Conservation (phyloP, 345 rosid species). For the Geranium brycei region DNA sequence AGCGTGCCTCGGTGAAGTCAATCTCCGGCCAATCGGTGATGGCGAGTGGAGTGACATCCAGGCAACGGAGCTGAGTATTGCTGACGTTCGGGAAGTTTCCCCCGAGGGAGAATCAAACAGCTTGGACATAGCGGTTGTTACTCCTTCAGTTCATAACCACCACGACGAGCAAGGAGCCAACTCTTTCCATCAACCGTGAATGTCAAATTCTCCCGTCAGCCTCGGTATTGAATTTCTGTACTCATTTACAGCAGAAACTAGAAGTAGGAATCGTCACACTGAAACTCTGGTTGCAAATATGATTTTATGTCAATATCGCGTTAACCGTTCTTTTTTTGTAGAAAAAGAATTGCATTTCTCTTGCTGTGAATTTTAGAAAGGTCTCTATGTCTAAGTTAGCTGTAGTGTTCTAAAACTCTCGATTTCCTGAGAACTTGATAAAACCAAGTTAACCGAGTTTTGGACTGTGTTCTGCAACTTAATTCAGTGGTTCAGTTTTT, state of each 20-base stretch:
- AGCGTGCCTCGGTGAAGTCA: constrained; percentile 69
- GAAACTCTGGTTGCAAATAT: neutral
- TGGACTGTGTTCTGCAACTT: too few relatives aligned
- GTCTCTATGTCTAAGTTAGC: neutral
- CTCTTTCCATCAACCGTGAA: constrained; percentile 50
- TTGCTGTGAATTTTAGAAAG: neutral
- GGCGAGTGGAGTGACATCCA: constrained; percentile 81
- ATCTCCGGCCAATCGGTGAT: constrained; percentile 45
- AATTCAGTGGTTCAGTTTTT: too few relatives aligned
- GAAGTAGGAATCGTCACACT: neutral
- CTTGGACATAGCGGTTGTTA: constrained; percentile 64
- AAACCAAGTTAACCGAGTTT: too few relatives aligned
- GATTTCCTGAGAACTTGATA: too few relatives aligned
- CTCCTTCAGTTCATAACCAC: constrained; percentile 28
- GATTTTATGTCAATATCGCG: neutral
- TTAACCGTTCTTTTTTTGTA: too few relatives aligned
- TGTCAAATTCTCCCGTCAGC: neutral
- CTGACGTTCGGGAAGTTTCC: constrained; percentile 69
- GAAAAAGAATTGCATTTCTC: neutral
- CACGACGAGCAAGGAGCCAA: constrained; percentile 27
- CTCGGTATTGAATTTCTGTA: constrained; percentile 1
- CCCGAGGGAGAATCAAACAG: constrained; percentile 54
- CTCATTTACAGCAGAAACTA: neutral
- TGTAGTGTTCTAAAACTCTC: too few relatives aligned
- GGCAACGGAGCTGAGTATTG: constrained; percentile 68